Evolutionary conservation across 2,329 filamentous ascomycete genomes (phyloP).

Genomic region (Clonostachys rhizophaga): DNA sequence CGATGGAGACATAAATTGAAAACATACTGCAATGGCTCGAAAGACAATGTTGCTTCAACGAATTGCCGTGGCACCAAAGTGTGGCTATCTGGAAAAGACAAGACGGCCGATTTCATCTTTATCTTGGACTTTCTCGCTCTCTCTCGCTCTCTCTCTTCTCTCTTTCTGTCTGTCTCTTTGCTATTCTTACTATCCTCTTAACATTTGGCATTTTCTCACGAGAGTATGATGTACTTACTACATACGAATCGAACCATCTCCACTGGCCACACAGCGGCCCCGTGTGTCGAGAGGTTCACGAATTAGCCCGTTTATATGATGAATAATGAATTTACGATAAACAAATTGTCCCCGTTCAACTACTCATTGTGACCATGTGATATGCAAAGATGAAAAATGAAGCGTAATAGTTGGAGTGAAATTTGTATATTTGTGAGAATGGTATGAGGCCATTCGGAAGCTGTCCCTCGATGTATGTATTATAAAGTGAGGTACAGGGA

Average conservation of each 20-base stretch:
- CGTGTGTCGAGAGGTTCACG: background rate
- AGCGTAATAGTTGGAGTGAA: no score
- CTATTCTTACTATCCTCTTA: background rate
- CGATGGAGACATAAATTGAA: no score
- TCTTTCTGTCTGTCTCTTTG: background rate
- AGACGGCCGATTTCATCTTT: no score
- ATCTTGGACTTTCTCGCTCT: no score
- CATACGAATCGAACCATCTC: background rate
- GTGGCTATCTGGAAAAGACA: no score
- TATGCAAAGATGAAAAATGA: no score
- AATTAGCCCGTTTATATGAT: background rate
- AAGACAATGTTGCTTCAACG: no score
- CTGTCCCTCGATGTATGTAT: background rate
- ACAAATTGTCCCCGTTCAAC: no score
- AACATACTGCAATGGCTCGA: no score
- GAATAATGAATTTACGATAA: slow-evolving; percentile 1
- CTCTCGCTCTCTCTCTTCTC: background rate
- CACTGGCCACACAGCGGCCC: slow-evolving; percentile 1
- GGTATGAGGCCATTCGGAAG: background rate
- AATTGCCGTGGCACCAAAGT: no score
- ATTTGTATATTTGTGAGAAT: background rate
- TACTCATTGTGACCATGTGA: no score
- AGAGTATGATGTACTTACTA: slow-evolving; percentile 5
- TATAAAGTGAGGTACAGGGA: background rate
- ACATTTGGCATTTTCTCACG: slow-evolving; percentile 8